A percentile compares a stretch with the other conserved stretches of the same genome.
These are phyloP conservation scores for Eucalyptus viminalis DNA, from an alignment of 345 rosid species.

Conservation along the genomic window DNA sequence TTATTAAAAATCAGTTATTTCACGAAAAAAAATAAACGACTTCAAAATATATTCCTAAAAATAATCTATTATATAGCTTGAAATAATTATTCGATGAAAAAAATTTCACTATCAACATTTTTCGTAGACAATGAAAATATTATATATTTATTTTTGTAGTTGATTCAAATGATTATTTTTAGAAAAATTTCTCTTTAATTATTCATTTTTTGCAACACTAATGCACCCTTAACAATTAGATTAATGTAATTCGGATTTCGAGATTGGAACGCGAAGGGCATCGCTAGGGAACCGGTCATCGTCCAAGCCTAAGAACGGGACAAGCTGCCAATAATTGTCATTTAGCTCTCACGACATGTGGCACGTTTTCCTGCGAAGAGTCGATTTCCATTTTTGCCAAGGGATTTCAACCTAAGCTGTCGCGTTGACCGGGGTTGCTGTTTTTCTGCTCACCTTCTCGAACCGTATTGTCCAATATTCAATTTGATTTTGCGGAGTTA, in stretches of 20 bases:
- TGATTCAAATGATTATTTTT: too few relatives aligned
- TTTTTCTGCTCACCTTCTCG: not conserved
- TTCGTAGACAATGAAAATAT: too few relatives aligned
- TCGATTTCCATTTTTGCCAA: not conserved
- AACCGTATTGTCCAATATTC: not conserved
- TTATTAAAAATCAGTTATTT: rapidly evolving
- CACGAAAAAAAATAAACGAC: not conserved
- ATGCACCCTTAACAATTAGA: not conserved
- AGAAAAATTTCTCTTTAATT: not conserved
- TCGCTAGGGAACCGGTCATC: not conserved
- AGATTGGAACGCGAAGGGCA: not conserved
- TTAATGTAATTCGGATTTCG: not conserved
- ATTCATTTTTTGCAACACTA: not conserved
- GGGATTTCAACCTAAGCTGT: not conserved
- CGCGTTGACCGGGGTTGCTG: not conserved
- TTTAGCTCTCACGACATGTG: not conserved
- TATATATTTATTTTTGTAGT: too few relatives aligned
- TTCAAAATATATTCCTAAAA: not conserved
- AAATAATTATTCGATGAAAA: too few relatives aligned
- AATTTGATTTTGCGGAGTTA: not conserved
- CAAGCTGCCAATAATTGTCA: not conserved
- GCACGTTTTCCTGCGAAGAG: not conserved
- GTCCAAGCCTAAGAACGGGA: not conserved
- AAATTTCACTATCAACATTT: not conserved
- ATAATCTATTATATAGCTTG: too few relatives aligned